Base-by-base conservation (phyloP, 2,329 filamentous ascomycete species). In the Monilinia vaccinii-corymbosi region DNA sequence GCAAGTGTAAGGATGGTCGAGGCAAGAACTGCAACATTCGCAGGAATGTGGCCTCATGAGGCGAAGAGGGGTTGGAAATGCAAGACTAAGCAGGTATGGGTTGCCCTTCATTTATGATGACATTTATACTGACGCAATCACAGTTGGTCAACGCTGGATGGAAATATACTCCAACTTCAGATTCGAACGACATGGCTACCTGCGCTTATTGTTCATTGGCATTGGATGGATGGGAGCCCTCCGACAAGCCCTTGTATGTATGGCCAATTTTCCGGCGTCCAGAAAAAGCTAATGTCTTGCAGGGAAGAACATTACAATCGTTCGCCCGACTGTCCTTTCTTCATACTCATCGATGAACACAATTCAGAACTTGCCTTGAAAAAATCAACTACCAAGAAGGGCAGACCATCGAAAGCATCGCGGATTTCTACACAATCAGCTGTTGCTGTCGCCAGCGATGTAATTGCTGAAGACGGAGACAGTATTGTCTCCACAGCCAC, bases 151-250 rank as follows among this genome's bases (percentile, higher is more conserved):
- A 93, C 65, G 89, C 91, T 32, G 94, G 94, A 13, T 99, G 93
- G 92, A 91, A 88, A 71, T 97, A 92, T 74, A 95, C 91, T 28
- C 92, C 94, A 0, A 89, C 84, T 7, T 76, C 83, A 47, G 91
- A 93, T 47, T 90, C 86, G 14, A 87, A 94, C 65, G 94, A 99
- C 73, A 89, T 93, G 76, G 89, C 90, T 11, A 94, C 88, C 13
- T 99, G 94, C 72, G 81, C 89, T 32, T 97, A 97, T 75, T 99
- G 94, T 76, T 84, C 88, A 60, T 76, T 97, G 18, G 91, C 88
- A 13, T 81, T 99, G 13, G 93, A 97, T 73, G 91, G 91, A 8
- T 99, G 95, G 94, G 94, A 97, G 71, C 87, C 88, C 1, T 86
- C 87, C 61, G 94, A 99, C 72, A 90, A 96, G 71, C 94, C 94